Conservation (phyloP, 495 filamentous ascomycete species). For the Trichoderma parareesei region DNA sequence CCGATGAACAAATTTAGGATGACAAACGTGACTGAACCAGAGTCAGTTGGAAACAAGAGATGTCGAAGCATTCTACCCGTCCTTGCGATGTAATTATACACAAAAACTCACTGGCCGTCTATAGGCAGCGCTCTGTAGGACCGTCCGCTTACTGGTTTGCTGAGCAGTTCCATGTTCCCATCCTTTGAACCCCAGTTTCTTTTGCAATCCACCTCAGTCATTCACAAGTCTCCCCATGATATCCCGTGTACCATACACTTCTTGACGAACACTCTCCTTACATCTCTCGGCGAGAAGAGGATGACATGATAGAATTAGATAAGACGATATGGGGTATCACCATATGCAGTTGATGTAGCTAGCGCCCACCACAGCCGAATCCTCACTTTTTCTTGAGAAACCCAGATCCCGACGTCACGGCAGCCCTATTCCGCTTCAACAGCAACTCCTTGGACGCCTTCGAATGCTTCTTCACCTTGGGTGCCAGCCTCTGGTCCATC, state of each 20-base stretch:
- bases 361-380: background rate
- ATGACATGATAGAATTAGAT: background rate
- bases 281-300: background rate
- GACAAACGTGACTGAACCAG: too few relatives aligned
- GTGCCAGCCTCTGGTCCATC: conserved; percentile 29
- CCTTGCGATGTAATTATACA: too few relatives aligned
- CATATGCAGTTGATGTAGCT: background rate
- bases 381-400: conserved; percentile 8
- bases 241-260: background rate
- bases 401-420: background rate
- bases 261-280: background rate
- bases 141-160: too few relatives aligned
- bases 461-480: conserved; percentile 27
- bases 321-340: background rate
- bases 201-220: too few relatives aligned
- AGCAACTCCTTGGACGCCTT: conserved; percentile 27
- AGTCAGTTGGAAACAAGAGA: too few relatives aligned
- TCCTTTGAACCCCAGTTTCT: too few relatives aligned
- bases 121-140: too few relatives aligned
- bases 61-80: background rate
- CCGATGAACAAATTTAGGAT: too few relatives aligned
- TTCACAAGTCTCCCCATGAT: too few relatives aligned
- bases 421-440: conserved; percentile 25
- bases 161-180: too few relatives aligned
- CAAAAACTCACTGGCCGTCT: too few relatives aligned